Conservation (phyloP, 1,139 yeast species). For the Blastobotrys elegans region DNA sequence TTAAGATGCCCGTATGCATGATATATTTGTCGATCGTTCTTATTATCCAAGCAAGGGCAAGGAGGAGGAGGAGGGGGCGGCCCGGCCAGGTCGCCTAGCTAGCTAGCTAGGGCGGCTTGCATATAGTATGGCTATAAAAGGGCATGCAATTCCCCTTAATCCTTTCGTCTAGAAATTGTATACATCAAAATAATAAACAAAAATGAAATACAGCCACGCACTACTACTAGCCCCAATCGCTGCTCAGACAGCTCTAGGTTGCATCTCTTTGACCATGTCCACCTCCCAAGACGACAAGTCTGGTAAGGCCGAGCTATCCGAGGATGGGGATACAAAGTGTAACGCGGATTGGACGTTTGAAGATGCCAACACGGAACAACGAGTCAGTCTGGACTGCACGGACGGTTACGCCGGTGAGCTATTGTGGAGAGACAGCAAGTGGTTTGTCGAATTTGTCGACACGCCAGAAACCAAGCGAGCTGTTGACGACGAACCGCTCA, state of each 20-base stretch:
- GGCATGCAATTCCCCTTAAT: no score
- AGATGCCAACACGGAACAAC: not conserved
- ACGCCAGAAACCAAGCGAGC: not conserved
- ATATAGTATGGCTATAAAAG: no score
- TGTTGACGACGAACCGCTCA: not conserved
- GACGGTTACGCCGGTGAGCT: conserved; percentile 2
- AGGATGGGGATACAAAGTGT: not conserved
- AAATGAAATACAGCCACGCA: not conserved
- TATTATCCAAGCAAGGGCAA: no score
- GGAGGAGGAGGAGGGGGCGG: no score
- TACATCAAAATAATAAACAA: no score
- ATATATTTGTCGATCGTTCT: no score
- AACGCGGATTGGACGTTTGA: not conserved
- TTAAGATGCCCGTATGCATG: no score
- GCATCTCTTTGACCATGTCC: not conserved
- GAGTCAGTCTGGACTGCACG: not conserved
- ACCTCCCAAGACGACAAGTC: not conserved
- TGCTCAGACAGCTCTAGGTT: not conserved
- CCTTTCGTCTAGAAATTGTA: no score
- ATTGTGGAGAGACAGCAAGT: not conserved
- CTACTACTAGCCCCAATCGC: not conserved
- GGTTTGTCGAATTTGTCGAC: conserved; percentile 2
- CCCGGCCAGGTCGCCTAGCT: no score
- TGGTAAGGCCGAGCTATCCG: not conserved
- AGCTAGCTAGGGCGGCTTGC: no score